Conservation (phyloP, 257 asterid species). For the Solanum chiquidenum region DNA sequence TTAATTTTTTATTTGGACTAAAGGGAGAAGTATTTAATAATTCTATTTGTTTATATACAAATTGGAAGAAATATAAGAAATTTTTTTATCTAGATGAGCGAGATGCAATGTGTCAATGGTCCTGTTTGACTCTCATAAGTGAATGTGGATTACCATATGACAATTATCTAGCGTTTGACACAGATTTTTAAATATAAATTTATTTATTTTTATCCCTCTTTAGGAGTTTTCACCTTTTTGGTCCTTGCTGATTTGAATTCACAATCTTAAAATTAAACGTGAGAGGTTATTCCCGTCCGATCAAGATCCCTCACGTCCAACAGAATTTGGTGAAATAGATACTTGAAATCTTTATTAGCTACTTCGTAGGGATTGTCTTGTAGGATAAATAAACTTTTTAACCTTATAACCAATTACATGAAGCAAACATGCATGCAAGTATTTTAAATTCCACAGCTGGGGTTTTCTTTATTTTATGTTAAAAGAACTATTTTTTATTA, state of each 20-base stretch:
- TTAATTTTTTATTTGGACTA: background rate
- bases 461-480: background rate
- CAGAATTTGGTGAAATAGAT: background rate
- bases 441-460: background rate
- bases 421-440: background rate
- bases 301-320: background rate
- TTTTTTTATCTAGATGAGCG: background rate
- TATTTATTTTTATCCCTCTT: background rate
- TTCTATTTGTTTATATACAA: background rate
- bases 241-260: background rate
- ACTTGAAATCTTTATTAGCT: background rate
- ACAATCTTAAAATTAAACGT: background rate
- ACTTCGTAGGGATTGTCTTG: background rate
- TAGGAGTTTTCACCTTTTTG: background rate
- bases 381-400: background rate
- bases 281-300: background rate
- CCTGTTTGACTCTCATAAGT: background rate
- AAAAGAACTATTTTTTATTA: background rate
- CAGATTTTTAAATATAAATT: background rate
- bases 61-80: background rate
- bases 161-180: background rate
- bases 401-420: background rate
- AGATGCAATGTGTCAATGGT: background rate
- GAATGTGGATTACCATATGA: too few species aligned
- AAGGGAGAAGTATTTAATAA: background rate